Evolutionary conservation across 192 early-diverging fungal species (phyloP).

Genomic region (Coemansia reversa): DNA sequence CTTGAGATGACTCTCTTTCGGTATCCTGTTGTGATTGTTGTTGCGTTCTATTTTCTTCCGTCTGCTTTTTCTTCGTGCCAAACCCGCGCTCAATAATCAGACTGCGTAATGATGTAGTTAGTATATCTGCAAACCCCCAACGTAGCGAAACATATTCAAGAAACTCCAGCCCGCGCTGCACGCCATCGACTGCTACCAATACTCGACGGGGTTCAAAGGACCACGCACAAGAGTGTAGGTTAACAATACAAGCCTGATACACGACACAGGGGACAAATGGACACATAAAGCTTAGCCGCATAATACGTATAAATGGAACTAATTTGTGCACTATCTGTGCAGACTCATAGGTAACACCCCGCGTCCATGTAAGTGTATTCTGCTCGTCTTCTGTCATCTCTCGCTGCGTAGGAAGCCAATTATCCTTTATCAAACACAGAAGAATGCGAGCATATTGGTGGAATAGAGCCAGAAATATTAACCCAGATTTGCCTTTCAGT

Average conservation of each 20-base stretch:
- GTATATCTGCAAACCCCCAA: conserved; percentile 37
- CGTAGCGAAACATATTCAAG: conserved; percentile 38
- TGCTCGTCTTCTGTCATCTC: conserved; percentile 28
- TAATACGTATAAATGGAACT: conserved; percentile 40
- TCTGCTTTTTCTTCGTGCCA: conserved; percentile 2
- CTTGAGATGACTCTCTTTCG: background rate
- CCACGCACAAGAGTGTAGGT: conserved; percentile 37
- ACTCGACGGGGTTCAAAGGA: conserved; percentile 17
- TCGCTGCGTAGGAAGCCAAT: conserved; percentile 31
- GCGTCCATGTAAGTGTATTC: conserved; percentile 28
- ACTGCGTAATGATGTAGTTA: conserved; percentile 38
- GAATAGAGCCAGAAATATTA: conserved; percentile 33
- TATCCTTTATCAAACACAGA: conserved; percentile 48
- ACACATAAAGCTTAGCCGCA: conserved; percentile 32
- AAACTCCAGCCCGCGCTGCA: conserved; percentile 35
- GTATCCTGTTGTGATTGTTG: background rate
- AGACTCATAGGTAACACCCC: conserved; percentile 21
- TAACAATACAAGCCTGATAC: conserved; percentile 47
- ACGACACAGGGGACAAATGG: conserved; percentile 41
- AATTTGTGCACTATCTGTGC: conserved; percentile 38
- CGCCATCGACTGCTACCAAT: conserved; percentile 21
- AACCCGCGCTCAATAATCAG: conserved; percentile 48
- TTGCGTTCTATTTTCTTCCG: background rate
- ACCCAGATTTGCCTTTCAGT: conserved; percentile 10
- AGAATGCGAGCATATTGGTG: conserved; percentile 39